Conservation (phyloP, 208 protist species). For the Blechomonas ayalai region DNA sequence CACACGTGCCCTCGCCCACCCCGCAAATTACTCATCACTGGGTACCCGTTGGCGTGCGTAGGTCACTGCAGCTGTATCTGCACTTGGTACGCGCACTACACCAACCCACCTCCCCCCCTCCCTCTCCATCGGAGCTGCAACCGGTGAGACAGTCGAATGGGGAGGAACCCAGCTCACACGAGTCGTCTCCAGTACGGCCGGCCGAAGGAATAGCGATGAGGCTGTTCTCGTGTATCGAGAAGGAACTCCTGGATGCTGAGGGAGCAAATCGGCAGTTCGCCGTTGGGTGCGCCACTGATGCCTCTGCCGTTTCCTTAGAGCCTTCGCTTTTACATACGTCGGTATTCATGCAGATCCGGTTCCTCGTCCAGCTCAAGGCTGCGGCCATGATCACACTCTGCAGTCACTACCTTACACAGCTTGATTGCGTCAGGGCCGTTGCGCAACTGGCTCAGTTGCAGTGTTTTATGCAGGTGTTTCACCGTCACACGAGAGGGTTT, state of each 20-base stretch:
- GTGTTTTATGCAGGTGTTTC: conserved; percentile 37
- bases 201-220: no score
- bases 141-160: no score
- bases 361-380: conserved; percentile 45
- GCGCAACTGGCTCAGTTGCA: conserved; percentile 23
- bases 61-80: conserved; percentile 1
- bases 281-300: no score
- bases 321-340: no score
- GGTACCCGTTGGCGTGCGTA: conserved; percentile 15
- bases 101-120: no score
- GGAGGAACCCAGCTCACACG: no score
- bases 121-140: no score
- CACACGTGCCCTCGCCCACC: background rate
- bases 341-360: conserved; percentile 29
- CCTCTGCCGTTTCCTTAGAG: no score
- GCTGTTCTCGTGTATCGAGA: no score
- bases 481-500: conserved; percentile 19
- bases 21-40: conserved; percentile 10
- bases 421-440: conserved; percentile 18
- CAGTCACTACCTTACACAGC: conserved; percentile 24
- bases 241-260: no score
- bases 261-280: no score
- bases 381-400: conserved; percentile 33
- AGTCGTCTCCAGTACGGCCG: no score
- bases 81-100: conserved; percentile 3